Percentiles rank a stretch among this genome's conserved stretches.
phyloP scores from a whole-genome alignment of 345 rosid genomes.

The Lepidium aucheri region DNA sequence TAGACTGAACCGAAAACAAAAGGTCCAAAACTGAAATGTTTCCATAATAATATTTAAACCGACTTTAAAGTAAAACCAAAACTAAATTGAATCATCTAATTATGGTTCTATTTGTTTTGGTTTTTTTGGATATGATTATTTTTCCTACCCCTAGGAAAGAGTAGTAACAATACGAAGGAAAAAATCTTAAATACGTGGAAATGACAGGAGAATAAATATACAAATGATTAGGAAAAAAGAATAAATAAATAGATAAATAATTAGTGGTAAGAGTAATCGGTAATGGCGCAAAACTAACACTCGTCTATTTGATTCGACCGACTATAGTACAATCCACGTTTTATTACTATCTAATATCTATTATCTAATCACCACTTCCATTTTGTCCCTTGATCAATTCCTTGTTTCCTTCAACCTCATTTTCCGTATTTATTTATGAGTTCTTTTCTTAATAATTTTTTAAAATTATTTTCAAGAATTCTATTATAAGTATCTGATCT shows the following conservation, averaged over 20 bases:
- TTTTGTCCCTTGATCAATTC: background rate
- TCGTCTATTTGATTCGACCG: conserved; percentile 26
- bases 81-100: too few species aligned
- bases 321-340: conserved; percentile 20
- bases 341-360: background rate
- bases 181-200: conserved; percentile 5
- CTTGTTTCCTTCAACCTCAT: background rate
- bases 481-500: background rate
- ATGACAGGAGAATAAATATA: background rate
- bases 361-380: background rate
- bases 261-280: conserved; percentile 16
- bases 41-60: too few species aligned
- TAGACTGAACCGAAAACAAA: too few species aligned
- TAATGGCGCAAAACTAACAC: conserved; percentile 16
- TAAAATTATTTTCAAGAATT: too few species aligned
- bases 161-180: background rate
- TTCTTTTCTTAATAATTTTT: background rate
- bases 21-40: too few species aligned
- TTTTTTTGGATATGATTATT: too few species aligned
- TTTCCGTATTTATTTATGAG: background rate
- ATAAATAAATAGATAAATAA: background rate
- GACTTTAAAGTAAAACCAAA: too few species aligned
- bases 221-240: too few species aligned
- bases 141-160: too few species aligned
- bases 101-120: too few species aligned